Evolutionary conservation across 176 grass and related monocot species (phyloP), one percentile per base, ranked within the genome.

Genomic region (Cocos nucifera): DNA sequence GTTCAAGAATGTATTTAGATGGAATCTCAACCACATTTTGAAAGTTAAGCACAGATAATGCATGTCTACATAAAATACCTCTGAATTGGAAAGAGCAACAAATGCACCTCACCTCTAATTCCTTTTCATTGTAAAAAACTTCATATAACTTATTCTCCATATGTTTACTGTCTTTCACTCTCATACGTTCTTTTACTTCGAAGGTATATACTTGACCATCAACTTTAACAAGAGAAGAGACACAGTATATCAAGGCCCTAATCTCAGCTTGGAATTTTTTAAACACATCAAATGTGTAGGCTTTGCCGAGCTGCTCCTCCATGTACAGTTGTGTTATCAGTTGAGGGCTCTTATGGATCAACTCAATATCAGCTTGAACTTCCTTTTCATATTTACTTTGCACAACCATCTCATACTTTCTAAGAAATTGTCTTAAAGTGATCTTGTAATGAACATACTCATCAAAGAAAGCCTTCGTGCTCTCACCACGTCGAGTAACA

Each of bases 261-360:
- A 61, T 26, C 25, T 61, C 58, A 29, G 58, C 58, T 26, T 61
- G 58, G 29, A 28, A 61, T 17, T 29, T 17, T 32, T 61, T 61
- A 35, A 61, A 61, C 25, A 32, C 6, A 12, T 61, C 27, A 35
- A 26, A n/a, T 18, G 58, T 61, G 58, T 61, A 61, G 58, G 28
- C 58, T 61, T 61, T 61, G n/a, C 58, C 58, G 8, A 61, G 25
- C 25, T 61, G 58, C 58, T 61, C 58, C 58, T 61, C 58, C 22
- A 61, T 61, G 58, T 61, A 61, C 17, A 61, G 16, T 61, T 61
- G 26, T 61, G 58, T 61, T 61, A 61, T 61, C 25, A 61, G 35
- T 61, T 61, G 58, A 17, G 58, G 25, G 27, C 15, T 61, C 29
- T 61, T 61, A 35, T 61, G 58, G 26, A 61, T 9, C 17, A 30